Evolutionary conservation across 2,329 filamentous ascomycete genomes (phyloP).

Genomic region (Penicillium crustosum): DNA sequence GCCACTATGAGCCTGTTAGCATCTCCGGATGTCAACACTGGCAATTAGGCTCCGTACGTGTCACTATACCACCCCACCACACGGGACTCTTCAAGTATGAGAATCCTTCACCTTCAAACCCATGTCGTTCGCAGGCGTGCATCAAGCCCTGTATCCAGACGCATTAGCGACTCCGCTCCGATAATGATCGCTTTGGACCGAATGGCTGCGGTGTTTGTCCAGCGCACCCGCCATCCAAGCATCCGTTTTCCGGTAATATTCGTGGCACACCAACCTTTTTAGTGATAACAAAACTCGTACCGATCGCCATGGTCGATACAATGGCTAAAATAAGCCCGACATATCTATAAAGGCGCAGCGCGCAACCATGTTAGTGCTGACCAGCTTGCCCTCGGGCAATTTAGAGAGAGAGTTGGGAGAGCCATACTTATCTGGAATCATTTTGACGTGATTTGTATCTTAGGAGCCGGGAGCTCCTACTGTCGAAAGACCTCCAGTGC

Average conservation of each 20-base stretch:
- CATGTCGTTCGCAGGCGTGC: slow-evolving; percentile 85
- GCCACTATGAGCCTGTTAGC: slow-evolving; percentile 62
- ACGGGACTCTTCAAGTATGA: slow-evolving; percentile 91
- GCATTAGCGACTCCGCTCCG: slow-evolving; percentile 20
- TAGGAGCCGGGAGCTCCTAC: slow-evolving; percentile 42
- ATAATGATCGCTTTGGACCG: not conserved
- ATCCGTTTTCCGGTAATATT: not conserved
- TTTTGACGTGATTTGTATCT: slow-evolving; percentile 25
- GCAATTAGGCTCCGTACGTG: slow-evolving; percentile 60
- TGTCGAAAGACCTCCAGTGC: slow-evolving; percentile 35
- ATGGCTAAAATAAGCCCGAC: slow-evolving; percentile 49
- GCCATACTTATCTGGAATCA: slow-evolving; percentile 47
- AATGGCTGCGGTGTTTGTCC: not conserved
- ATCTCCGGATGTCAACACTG: slow-evolving; percentile 18
- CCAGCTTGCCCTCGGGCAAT: slow-evolving; percentile 15
- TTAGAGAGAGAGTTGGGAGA: not conserved
- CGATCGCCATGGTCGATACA: slow-evolving; percentile 50
- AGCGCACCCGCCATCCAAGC: not conserved
- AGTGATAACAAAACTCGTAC: slow-evolving; percentile 94
- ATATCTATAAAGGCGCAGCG: slow-evolving; percentile 38
- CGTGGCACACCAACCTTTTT: slow-evolving; percentile 71
- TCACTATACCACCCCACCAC: slow-evolving; percentile 95
- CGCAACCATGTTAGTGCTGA: slow-evolving; percentile 23
- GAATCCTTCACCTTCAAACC: slow-evolving; percentile 95
- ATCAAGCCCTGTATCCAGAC: slow-evolving; percentile 67